phyloP scores from a whole-genome alignment of 306 rosid species.

The Vicia faba region DNA sequence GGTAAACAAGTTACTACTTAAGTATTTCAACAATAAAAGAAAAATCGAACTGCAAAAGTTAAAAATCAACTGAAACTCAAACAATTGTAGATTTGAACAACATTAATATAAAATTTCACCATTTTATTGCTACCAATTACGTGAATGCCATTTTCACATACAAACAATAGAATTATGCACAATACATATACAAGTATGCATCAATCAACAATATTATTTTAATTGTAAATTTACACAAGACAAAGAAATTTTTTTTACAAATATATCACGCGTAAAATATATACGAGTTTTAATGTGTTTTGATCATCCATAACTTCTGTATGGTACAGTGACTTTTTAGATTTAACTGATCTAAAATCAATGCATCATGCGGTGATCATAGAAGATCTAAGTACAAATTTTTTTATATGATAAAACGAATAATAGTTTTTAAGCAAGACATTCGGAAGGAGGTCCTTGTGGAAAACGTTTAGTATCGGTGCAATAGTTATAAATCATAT shows the following conservation, averaged over 20 bases:
- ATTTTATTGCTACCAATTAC: not conserved
- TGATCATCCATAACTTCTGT: not conserved
- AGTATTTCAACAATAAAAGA: too few relatives aligned
- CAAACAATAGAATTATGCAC: not conserved
- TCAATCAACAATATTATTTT: not conserved
- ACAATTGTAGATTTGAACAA: not conserved
- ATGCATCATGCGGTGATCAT: not conserved
- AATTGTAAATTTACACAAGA: not conserved
- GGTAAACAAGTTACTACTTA: too few relatives aligned
- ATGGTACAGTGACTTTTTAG: not conserved
- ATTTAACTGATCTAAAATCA: not conserved
- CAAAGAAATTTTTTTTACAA: not conserved
- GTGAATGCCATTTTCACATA: not conserved
- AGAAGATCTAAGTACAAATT: not conserved
- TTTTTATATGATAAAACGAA: not conserved
- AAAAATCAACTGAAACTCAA: not conserved
- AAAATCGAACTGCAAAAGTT: too few relatives aligned
- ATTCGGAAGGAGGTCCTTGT: slow-evolving; percentile 47
- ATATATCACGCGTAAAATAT: not conserved
- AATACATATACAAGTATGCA: not conserved
- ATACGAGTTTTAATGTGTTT: not conserved
- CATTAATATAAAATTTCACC: not conserved
- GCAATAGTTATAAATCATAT: slow-evolving; percentile 61
- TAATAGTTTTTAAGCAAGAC: not conserved
- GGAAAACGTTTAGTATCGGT: slow-evolving; percentile 50